Percentiles rank a stretch among this genome's conserved stretches.
phyloP scores from a whole-genome alignment of 768 basidiomycete genomes.

The Scleroderma citrinum region DNA sequence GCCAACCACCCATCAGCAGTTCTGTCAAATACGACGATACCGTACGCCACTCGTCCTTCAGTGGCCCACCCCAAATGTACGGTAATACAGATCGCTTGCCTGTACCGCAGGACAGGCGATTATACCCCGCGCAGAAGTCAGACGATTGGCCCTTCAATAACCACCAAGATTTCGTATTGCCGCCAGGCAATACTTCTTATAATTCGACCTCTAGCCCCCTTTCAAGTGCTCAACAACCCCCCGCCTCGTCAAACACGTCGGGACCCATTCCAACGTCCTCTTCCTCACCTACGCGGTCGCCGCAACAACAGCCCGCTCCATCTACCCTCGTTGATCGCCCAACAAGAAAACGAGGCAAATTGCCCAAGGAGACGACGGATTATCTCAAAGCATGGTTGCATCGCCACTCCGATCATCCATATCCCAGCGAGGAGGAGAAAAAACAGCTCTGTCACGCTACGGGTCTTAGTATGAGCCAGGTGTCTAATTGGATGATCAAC shows the following conservation, averaged over 20 bases:
- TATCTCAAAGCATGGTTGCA: constrained; percentile 86
- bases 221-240: constrained; percentile 34
- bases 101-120: constrained; percentile 62
- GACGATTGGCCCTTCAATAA: constrained; percentile 68
- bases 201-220: constrained; percentile 31
- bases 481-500: constrained; percentile 94
- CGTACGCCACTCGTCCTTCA: constrained; percentile 64
- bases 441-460: constrained; percentile 84
- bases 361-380: constrained; percentile 88
- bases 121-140: constrained; percentile 47
- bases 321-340: constrained; percentile 70
- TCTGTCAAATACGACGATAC: constrained; percentile 66
- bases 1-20: constrained; percentile 44
- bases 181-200: constrained; percentile 22
- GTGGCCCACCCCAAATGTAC: constrained; percentile 56
- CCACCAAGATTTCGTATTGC: constrained; percentile 46
- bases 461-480: constrained; percentile 82
- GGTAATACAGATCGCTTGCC: constrained; percentile 65
- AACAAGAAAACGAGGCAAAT: constrained; percentile 77
- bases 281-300: constrained; percentile 33
- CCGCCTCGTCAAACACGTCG: constrained; percentile 7
- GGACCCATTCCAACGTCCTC: constrained; percentile 35
- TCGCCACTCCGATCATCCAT: constrained; percentile 83
- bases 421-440: constrained; percentile 87
- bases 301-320: constrained; percentile 44